Evolutionary conservation across 495 filamentous ascomycete genomes (phyloP).

Genomic region (Cenococcum geophilum): DNA sequence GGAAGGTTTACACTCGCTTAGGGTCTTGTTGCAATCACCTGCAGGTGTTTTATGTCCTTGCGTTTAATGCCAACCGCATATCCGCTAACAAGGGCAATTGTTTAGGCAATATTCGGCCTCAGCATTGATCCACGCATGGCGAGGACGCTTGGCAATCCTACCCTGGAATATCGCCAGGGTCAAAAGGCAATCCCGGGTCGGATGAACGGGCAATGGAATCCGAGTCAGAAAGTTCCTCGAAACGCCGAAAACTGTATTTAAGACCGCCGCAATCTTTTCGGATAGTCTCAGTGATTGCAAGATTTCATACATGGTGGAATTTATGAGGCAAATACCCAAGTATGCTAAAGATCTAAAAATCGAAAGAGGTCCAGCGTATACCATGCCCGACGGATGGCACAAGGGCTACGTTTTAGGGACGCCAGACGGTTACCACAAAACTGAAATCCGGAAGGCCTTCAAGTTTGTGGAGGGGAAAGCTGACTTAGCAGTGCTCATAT

Average conservation of each 20-base stretch:
- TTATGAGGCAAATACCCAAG: not conserved
- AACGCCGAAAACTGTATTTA: not conserved
- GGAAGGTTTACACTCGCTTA: not conserved
- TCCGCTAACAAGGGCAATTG: not conserved
- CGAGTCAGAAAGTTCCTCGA: not conserved
- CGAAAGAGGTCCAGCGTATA: not conserved
- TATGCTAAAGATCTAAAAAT: not conserved
- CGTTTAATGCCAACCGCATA: not conserved
- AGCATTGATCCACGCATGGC: not conserved
- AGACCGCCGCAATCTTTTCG: not conserved
- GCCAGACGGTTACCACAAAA: not conserved
- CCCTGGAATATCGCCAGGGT: not conserved
- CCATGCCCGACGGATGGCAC: not conserved
- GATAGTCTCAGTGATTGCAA: not conserved
- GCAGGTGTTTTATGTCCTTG: too few relatives aligned
- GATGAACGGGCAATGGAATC: not conserved
- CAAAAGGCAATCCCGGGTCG: not conserved
- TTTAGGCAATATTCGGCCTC: not conserved
- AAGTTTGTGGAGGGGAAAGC: not conserved
- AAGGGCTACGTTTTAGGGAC: not conserved
- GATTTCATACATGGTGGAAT: not conserved
- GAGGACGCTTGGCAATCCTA: not conserved
- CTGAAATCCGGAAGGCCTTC: not conserved
- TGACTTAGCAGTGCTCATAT: not conserved
- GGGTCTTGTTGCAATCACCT: not conserved